Evolutionary conservation across 805 yeast species (phyloP), one percentile per base, ranked within the genome.

Genomic region (Lachancea meyersii): DNA sequence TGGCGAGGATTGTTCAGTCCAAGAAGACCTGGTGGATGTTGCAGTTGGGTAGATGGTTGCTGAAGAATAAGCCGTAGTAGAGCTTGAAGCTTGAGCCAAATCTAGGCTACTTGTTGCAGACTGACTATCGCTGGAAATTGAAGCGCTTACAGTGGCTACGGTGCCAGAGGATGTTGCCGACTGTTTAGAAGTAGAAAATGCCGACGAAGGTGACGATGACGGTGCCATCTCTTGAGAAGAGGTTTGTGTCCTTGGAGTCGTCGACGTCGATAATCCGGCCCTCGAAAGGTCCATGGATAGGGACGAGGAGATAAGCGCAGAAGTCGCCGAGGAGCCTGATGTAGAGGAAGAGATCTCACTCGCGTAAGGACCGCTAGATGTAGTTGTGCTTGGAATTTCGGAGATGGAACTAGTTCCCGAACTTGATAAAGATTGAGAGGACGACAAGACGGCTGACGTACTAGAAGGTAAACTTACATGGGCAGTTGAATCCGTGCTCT

Each of bases 281-380:
- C 35, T 17, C 17, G 31, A 22, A 27, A 33, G 18, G n/a, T 8
- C 26, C 13, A 41, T 11, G 13, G 41, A 21, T n/a, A 38, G 37
- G 14, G 33, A 31, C 16, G 38, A 14, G 13, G 40, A 31, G 10
- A 43, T 34, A 31, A 35, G 33, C 40, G 18, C 46, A 40, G 14
- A 47, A 33, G 16, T 42, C 22, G 30, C 13, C 13, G 28, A 26
- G 28, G 28, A 26, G 10, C 13, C 28, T 4, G 28, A 26, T 26
- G 28, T 10, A 4, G 10, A 14, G 13, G 28, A 26, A 26, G 13
- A 13, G 28, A 10, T 26, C 10, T 5, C 13, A 26, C 28, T 14
- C 10, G 28, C 10, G 28, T 14, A 11, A 13, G 22, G 4, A 13
- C n/a, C 9, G 22, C 9, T 11, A 18, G 27, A 21, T 11, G 40